A percentile compares a stretch with the other conserved stretches of the same genome.
phyloP scores from a whole-genome alignment of 768 basidiomycete species.

The Mycena chlorophos region DNA sequence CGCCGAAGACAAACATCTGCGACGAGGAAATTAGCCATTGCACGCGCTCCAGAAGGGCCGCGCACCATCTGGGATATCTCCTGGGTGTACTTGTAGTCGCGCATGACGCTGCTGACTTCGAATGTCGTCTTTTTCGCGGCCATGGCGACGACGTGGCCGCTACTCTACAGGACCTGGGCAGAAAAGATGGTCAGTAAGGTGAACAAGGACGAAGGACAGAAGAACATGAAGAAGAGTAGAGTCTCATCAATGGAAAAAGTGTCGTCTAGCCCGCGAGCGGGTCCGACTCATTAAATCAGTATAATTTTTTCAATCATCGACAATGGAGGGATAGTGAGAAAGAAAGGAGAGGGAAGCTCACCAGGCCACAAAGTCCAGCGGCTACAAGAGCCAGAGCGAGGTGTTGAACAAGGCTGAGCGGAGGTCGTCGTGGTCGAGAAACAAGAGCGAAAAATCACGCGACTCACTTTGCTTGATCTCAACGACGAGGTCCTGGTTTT shows the following conservation, averaged over 20 bases:
- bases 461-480: too few species aligned
- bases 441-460: too few species aligned
- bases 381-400: too few species aligned
- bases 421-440: too few species aligned
- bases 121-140: conserved; percentile 19
- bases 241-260: conserved; percentile 10
- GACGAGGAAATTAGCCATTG: conserved; percentile 2
- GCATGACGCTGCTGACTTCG: conserved; percentile 24
- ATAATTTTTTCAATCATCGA: conserved; percentile 3
- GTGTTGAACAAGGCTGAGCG: too few species aligned
- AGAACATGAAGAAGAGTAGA: not conserved
- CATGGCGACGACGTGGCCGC: too few species aligned
- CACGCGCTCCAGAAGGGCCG: not conserved
- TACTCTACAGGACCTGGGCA: too few species aligned
- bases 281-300: conserved; percentile 23
- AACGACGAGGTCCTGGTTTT: too few species aligned
- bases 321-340: not conserved
- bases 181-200: too few species aligned
- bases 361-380: too few species aligned
- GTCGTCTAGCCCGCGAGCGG: conserved; percentile 6
- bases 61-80: conserved; percentile 94
- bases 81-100: conserved; percentile 85
- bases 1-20: conserved; percentile 97
- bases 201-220: not conserved
- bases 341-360: not conserved